Percentiles rank a stretch among this genome's conserved stretches.
Conservation (phyloP, 2,329 filamentous ascomycete species). For the Aspergillus sp. region DNA sequence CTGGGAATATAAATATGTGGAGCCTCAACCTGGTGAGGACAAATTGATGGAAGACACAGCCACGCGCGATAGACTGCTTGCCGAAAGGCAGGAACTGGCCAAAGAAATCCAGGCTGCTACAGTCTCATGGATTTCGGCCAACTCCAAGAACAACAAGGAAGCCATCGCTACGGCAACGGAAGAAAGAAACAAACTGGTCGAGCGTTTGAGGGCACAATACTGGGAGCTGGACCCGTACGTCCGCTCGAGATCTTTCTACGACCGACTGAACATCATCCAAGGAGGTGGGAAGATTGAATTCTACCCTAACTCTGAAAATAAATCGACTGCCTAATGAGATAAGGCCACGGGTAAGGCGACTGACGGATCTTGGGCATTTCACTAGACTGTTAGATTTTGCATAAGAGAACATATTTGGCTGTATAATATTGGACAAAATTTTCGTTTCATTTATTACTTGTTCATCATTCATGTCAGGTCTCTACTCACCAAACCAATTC, state of each 20-base stretch:
- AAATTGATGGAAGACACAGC: constrained; percentile 63
- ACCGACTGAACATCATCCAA: constrained; percentile 69
- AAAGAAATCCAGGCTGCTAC: constrained; percentile 71
- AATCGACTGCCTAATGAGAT: constrained; percentile 3
- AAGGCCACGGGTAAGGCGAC: background rate
- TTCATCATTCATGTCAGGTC: no score
- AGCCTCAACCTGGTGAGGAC: constrained; percentile 74
- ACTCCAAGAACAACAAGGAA: constrained; percentile 39
- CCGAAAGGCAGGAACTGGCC: constrained; percentile 61
- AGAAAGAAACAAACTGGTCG: constrained; percentile 59
- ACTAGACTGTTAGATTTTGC: background rate
- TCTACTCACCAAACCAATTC: no score
- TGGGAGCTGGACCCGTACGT: constrained; percentile 88
- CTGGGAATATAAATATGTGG: constrained; percentile 77
- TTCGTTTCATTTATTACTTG: no score
- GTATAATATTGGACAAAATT: no score
- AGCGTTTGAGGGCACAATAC: constrained; percentile 67
- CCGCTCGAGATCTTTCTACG: constrained; percentile 76
- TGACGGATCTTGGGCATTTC: background rate
- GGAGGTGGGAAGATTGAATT: constrained; percentile 65
- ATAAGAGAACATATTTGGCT: background rate
- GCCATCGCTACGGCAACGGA: constrained; percentile 48
- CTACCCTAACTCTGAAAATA: constrained; percentile 48
- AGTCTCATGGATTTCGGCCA: constrained; percentile 64
- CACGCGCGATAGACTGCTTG: constrained; percentile 60